Conservation (phyloP, 305 asterid species). For the Withania somnifera region DNA sequence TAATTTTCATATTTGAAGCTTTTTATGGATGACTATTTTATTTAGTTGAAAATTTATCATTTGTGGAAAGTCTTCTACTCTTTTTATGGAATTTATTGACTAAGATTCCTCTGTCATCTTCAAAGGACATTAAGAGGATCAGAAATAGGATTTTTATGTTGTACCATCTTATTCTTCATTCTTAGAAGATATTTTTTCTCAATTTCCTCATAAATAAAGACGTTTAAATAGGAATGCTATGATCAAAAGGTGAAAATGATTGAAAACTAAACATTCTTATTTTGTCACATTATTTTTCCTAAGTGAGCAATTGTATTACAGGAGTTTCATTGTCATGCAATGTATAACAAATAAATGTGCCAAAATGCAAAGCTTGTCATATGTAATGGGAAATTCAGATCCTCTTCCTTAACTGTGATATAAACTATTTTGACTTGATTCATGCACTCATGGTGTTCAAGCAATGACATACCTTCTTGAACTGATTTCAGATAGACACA, state of each 20-base stretch:
- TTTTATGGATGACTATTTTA: neutral
- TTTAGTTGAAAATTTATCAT: neutral
- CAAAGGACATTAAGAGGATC: neutral
- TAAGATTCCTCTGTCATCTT: neutral
- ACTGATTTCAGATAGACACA: neutral
- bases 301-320: neutral
- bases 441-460: neutral
- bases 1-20: neutral
- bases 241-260: neutral
- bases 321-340: neutral
- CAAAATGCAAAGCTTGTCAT: neutral
- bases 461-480: neutral
- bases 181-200: neutral
- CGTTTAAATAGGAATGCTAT: neutral
- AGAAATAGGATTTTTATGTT: neutral
- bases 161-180: neutral
- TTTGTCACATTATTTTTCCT: neutral
- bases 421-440: neutral
- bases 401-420: neutral
- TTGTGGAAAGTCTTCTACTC: neutral
- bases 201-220: neutral
- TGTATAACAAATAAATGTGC: neutral
- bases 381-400: neutral
- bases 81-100: neutral
- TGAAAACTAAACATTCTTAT: neutral